Evolutionary conservation across 345 rosid genomes (phyloP), one percentile per base, ranked within the genome.

Genomic region (Gossypium turneri): DNA sequence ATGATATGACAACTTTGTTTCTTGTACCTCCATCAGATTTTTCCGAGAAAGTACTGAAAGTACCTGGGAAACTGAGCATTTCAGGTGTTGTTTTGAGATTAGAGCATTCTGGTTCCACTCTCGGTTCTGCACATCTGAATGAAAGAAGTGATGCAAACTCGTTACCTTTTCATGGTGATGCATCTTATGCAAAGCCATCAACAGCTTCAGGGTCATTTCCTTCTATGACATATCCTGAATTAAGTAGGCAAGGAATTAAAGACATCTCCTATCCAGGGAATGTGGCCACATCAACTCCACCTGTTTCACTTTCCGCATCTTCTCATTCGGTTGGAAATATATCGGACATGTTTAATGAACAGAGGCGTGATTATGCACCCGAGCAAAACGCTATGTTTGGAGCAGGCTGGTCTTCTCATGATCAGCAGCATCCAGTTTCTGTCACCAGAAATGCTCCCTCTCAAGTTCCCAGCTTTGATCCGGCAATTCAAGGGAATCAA

Each of bases 1-100:
- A 94, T 78, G 98, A 94, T 43, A 85, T 79, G 67, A 94, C 93
- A 75, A 94, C 96, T 9, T 84, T 94, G 84, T 94, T 94, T 84
- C 97, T 94, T 43, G 98, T 94, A 75, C 97, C 98, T 17, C 98
- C 98, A 16, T 94, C 97, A 19, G 97, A 94, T 70, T 94, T 94
- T 87, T 92, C 98, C 3, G 90, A 90, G 86, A 88, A 90, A 77
- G 92, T 94, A 58, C 83, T 94, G 73, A 94, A 87, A 86, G 98
- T 94, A 25, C 94, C 98, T 2, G 98, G 98, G 43, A 89, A 90
- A 71, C 80, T 94, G 74, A 92, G 98, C 86, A 91, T 94, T 80
- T 91, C 98, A 12, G 98, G 98, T 66, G 98, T 94, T 76, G 79
- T 90, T 67, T 84, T 94, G 78, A 86, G 97, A 73, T 74, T 91